Conservation (phyloP, 306 rosid species). For the Inga oerstediana region DNA sequence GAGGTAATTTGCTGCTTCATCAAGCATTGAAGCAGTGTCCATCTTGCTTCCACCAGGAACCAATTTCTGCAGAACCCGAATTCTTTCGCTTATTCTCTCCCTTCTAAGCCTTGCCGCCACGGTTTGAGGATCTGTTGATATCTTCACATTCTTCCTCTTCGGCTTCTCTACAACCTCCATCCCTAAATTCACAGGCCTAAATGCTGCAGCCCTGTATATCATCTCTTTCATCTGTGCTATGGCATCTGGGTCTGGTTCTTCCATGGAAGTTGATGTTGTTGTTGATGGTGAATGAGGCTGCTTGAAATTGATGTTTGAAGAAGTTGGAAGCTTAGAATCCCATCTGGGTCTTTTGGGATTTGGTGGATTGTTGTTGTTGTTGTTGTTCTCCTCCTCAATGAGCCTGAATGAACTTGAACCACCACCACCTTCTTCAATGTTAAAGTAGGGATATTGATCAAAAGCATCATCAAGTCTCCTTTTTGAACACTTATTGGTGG, state of each 20-base stretch:
- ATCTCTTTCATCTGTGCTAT: constrained; percentile 98
- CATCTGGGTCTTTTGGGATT: constrained; percentile 72
- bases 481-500: constrained; percentile 42
- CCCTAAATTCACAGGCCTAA: constrained; percentile 88
- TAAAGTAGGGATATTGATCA: constrained; percentile 38
- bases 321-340: constrained; percentile 53
- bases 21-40: constrained; percentile 99
- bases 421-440: constrained; percentile 54
- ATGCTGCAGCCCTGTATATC: constrained; percentile 91
- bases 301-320: constrained; percentile 86
- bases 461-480: constrained; percentile 43
- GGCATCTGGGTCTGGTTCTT: constrained; percentile 91
- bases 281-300: constrained; percentile 61
- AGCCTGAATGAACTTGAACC: constrained; percentile 46
- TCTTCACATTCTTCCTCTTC: constrained; percentile 84
- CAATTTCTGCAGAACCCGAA: constrained; percentile 87
- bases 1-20: constrained; percentile 97
- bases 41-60: constrained; percentile 98
- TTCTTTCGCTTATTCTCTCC: constrained; percentile 88
- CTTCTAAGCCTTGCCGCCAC: constrained; percentile 97
- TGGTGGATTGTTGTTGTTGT: constrained; percentile 27
- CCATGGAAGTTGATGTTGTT: constrained; percentile 43
- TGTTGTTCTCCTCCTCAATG: constrained; percentile 43
- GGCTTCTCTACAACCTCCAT: constrained; percentile 78
- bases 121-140: constrained; percentile 94